Conservation (phyloP, 805 yeast genomes). For the Metschnikowia colocasiae region DNA sequence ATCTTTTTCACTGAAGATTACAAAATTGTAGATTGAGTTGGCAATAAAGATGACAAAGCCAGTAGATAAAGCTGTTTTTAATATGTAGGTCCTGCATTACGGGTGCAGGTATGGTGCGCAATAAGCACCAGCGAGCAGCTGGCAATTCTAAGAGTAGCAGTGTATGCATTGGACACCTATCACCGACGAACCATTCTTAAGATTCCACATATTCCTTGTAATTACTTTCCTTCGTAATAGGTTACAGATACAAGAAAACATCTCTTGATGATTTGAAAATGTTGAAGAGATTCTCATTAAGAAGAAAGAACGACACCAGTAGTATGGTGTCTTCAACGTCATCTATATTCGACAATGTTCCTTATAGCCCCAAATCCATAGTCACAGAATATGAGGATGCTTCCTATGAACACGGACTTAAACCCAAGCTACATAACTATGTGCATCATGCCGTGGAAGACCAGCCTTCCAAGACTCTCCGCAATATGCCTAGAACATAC, state of each 20-base stretch:
- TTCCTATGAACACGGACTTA: neutral
- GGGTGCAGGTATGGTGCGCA: neutral
- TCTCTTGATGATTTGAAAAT: neutral
- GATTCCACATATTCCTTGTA: neutral
- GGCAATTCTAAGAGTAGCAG: neutral
- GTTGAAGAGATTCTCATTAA: neutral
- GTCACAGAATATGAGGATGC: neutral
- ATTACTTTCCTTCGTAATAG: neutral
- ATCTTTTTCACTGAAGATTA: neutral
- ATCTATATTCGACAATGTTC: conserved; percentile 18
- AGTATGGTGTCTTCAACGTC: conserved; percentile 9
- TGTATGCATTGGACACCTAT: neutral
- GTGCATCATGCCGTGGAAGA: neutral
- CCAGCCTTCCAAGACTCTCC: neutral
- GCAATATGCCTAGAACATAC: neutral
- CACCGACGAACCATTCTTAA: neutral
- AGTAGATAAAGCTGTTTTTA: neutral
- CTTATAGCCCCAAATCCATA: conserved; percentile 10
- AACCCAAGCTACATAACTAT: neutral
- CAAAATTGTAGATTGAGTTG: neutral
- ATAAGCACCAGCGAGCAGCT: neutral
- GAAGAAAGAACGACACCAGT: conserved; percentile 2
- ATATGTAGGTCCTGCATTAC: neutral
- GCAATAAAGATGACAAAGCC: neutral
- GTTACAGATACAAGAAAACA: neutral